These are phyloP conservation scores for Neophaeococcomyces aloes DNA, from an alignment of 2,329 filamentous ascomycete species.

Conservation along the genomic window DNA sequence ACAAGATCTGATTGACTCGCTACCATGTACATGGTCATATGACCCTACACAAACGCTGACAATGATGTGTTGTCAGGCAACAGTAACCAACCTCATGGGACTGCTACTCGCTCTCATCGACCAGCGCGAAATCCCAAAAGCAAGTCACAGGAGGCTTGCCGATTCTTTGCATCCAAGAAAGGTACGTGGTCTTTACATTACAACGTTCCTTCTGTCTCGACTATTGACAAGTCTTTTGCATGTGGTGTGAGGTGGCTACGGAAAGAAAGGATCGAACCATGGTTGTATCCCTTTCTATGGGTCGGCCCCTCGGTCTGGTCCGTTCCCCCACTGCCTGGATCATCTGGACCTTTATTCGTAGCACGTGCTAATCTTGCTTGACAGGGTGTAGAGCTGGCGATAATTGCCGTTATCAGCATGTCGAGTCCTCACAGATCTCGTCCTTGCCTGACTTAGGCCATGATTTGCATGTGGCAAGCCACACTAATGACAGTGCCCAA, in stretches of 20 bases:
- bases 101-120: slow-evolving; percentile 4
- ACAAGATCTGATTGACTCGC: slow-evolving; percentile 7
- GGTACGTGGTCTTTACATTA: slow-evolving; percentile 27
- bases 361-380: slow-evolving; percentile 4
- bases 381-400: slow-evolving; percentile 42
- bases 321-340: background rate
- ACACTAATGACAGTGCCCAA: slow-evolving; percentile 2
- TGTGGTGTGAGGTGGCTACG: slow-evolving; percentile 14
- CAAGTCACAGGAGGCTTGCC: slow-evolving; percentile 22
- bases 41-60: slow-evolving; percentile 6
- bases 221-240: slow-evolving; percentile 1
- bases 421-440: slow-evolving; percentile 20
- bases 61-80: slow-evolving; percentile 7
- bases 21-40: slow-evolving; percentile 2
- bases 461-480: slow-evolving; percentile 7
- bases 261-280: background rate
- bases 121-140: slow-evolving; percentile 1
- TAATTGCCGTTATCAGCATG: slow-evolving; percentile 42
- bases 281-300: background rate
- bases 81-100: slow-evolving; percentile 6
- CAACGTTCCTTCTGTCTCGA: background rate
- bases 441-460: slow-evolving; percentile 18
- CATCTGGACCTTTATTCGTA: slow-evolving; percentile 8
- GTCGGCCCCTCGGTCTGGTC: background rate
- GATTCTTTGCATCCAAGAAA: slow-evolving; percentile 30